Base-by-base conservation (phyloP, 2,329 filamentous ascomycete genomes). In the Stagonosporopsis cucurbitacearum region DNA sequence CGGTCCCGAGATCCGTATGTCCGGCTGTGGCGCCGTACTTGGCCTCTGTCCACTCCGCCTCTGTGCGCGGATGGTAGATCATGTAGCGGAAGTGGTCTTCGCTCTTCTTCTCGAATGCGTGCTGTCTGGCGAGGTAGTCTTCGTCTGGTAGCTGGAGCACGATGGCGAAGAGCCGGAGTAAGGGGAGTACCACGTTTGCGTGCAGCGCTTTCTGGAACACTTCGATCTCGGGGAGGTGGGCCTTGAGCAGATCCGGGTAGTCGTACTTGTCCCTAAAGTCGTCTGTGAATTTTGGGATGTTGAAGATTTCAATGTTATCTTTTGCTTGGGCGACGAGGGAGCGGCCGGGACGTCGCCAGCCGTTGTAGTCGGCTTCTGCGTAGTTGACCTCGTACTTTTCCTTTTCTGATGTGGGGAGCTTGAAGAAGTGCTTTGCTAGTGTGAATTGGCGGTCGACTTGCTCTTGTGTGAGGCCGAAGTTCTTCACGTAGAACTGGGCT, bases 21-120 rank as follows among this genome's bases (percentile, higher is more conserved):
- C 84, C 83, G 0, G 74, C 73, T 0, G 76, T 75, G 59, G 81
- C 81, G 0, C 83, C 72, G 19, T 74, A 70, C 0, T 78, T 78
- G 1, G 57, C 40, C 77, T 75, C 35, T 74, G 75, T 26, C 75
- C 77, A 53, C 80, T 80, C 79, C n/a, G 82, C 78, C 0, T 76
- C 67, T 0, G 75, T 78, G 32, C 84, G 81, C 0, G 79, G 78
- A 8, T 78, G 77, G 57, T 86, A 86, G 44, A 82, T 78, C 84
- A 87, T 87, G 68, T 86, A 87, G 2, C 86, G 80, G n/a, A 87
- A 77, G 54, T 87, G 84, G 22, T 84, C 83, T 57, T 87, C 84
- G 17, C 82, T 80, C 25, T 82, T 79, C n/a, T 80, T 77, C 2
- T 86, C 79, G 68, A 87, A 88, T 15, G 76, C 77, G 67, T 88